Evolutionary conservation across 805 yeast species (phyloP).

Genomic region (Ogataea angusta): DNA sequence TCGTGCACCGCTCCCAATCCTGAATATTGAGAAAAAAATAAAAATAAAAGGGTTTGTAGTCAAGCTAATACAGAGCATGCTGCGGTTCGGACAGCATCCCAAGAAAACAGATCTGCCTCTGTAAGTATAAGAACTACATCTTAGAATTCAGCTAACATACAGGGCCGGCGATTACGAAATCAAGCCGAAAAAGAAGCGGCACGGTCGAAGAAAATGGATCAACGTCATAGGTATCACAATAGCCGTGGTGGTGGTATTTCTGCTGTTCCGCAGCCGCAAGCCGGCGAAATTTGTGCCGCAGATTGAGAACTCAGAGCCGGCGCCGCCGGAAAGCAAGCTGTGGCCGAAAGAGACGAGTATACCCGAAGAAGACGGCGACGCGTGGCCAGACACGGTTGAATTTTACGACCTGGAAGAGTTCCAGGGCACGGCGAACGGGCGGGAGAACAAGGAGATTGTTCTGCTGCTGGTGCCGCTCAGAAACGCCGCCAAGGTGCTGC

Average conservation of each 20-base stretch:
- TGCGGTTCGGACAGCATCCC: constrained; percentile 32
- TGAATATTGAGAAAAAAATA: not conserved
- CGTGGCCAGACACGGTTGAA: constrained; percentile 38
- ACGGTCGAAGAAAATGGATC: constrained; percentile 3
- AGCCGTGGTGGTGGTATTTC: constrained; percentile 4
- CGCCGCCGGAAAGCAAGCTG: not conserved
- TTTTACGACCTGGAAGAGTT: constrained; percentile 59
- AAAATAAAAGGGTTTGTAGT: not conserved
- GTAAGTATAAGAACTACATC: constrained; percentile 26
- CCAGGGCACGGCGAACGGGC: constrained; percentile 51
- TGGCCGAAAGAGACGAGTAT: not conserved
- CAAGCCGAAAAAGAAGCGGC: constrained; percentile 18
- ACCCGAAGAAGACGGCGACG: constrained; percentile 4
- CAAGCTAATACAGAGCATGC: constrained; percentile 6
- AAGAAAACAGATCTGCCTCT: constrained; percentile 50
- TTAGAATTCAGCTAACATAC: not conserved
- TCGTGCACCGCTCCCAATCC: constrained; percentile 1
- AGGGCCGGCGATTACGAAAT: constrained; percentile 14
- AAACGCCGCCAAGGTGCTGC: constrained; percentile 73
- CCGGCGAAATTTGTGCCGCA: not conserved
- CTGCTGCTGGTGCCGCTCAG: constrained; percentile 72
- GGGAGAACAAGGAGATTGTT: constrained; percentile 54
- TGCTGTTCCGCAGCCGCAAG: constrained; percentile 4
- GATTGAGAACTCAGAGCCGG: constrained; percentile 3
- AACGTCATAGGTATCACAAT: constrained; percentile 4